Conservation (phyloP, 805 yeast species). For the Starmerella ratchasimensis region DNA sequence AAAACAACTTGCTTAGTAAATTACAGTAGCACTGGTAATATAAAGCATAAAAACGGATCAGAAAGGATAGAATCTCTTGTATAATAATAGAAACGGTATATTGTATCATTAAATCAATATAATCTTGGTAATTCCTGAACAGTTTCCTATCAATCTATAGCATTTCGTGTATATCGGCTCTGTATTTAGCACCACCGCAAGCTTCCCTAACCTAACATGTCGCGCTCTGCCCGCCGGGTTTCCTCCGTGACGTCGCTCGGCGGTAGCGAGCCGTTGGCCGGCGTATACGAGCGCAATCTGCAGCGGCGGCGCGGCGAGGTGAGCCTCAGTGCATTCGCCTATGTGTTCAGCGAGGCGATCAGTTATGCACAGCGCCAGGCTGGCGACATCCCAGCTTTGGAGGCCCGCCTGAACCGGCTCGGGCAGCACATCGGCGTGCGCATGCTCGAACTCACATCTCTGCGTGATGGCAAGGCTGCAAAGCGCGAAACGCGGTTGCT, state of each 20-base stretch:
- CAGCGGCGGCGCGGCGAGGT: conserved; percentile 56
- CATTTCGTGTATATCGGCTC: too few relatives aligned
- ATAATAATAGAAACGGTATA: too few relatives aligned
- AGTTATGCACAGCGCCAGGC: conserved; percentile 49
- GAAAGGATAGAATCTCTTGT: too few relatives aligned
- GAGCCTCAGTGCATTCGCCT: conserved; percentile 51
- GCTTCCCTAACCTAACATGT: too few relatives aligned
- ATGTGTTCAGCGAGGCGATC: conserved; percentile 56
- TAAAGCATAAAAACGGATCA: too few relatives aligned
- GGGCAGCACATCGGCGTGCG: conserved; percentile 72
- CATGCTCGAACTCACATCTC: conserved; percentile 50
- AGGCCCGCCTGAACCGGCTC: conserved; percentile 43
- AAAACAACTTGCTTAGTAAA: too few relatives aligned
- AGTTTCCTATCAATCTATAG: too few relatives aligned
- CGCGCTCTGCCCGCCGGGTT: conserved; percentile 6
- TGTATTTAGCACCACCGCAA: too few relatives aligned
- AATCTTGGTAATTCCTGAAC: too few relatives aligned
- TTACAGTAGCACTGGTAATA: too few relatives aligned
- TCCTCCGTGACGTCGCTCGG: conserved; percentile 7
- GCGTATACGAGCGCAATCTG: conserved; percentile 54
- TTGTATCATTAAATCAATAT: too few relatives aligned
- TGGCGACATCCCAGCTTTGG: conserved; percentile 55
- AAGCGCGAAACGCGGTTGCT: conserved; percentile 55
- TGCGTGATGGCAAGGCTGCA: conserved; percentile 47
- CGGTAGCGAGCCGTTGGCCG: conserved; percentile 2